phyloP scores from a whole-genome alignment of 164 flowering plant species.

The Stephania yunnanensis region DNA sequence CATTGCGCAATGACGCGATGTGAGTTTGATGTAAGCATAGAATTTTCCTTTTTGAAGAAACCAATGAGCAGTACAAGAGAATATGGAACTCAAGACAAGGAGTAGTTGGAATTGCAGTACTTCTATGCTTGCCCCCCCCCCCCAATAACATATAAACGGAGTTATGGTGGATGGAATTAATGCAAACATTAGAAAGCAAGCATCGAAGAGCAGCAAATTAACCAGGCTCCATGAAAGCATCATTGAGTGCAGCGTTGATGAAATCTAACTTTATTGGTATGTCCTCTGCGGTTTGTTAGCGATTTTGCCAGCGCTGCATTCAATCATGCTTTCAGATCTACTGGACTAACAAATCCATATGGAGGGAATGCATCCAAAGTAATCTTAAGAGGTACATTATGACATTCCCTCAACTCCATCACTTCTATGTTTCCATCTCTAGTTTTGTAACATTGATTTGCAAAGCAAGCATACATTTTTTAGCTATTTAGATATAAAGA shows the following conservation, averaged over 20 bases:
- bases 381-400: not conserved
- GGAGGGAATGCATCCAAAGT: not conserved
- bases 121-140: not conserved
- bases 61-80: not conserved
- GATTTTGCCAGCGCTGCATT: conserved; percentile 41
- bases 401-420: not conserved
- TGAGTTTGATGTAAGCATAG: no score
- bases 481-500: not conserved
- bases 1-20: no score
- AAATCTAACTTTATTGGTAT: conserved; percentile 2
- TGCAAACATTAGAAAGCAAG: not conserved
- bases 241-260: conserved; percentile 76
- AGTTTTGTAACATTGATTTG: not conserved
- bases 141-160: not conserved
- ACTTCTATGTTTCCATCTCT: not conserved
- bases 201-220: not conserved
- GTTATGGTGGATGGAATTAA: not conserved
- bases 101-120: not conserved
- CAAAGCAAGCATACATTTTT: not conserved
- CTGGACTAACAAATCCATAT: not conserved
- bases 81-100: not conserved
- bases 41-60: not conserved
- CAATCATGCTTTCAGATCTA: conserved; percentile 35
- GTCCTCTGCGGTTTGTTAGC: not conserved
- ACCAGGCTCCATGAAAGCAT: conserved; percentile 20